Percentiles rank a stretch among this genome's conserved stretches.
Conservation (phyloP, 805 yeast species). For the Candida parachauliodes region DNA sequence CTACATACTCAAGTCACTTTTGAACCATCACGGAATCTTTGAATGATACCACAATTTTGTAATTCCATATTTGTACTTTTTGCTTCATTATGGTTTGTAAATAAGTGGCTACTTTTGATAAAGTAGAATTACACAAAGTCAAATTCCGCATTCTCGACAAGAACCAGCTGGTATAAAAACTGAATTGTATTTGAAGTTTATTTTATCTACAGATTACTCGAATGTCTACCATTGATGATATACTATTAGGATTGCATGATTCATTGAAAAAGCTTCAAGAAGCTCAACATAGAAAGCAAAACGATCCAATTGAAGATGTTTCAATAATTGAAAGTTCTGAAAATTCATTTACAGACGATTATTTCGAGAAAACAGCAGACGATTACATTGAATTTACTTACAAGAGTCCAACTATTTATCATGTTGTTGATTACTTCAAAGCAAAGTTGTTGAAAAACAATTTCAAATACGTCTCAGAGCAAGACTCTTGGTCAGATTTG, state of each 20-base stretch:
- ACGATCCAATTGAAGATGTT: not conserved
- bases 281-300: not conserved
- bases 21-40: too few species aligned
- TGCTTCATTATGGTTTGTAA: too few species aligned
- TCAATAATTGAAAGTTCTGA: conserved; percentile 8
- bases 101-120: too few species aligned
- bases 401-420: conserved; percentile 70
- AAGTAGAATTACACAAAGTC: not conserved
- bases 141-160: conserved; percentile 5
- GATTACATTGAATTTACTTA: conserved; percentile 70
- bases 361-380: conserved; percentile 27
- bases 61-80: too few species aligned
- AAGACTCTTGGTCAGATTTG: conserved; percentile 46
- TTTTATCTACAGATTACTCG: too few species aligned
- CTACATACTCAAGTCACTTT: too few species aligned
- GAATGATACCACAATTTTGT: too few species aligned
- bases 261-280: conserved; percentile 6
- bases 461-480: conserved; percentile 63
- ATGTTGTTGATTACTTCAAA: conserved; percentile 56
- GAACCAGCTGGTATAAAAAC: not conserved
- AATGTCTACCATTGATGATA: conserved; percentile 9
- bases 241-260: conserved; percentile 3
- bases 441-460: conserved; percentile 53
- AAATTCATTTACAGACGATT: conserved; percentile 11
- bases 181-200: too few species aligned